A percentile compares a stretch with the other conserved stretches of the same genome.
phyloP scores from a whole-genome alignment of 129 eudicot genomes.

The Pittosporum tobira region DNA sequence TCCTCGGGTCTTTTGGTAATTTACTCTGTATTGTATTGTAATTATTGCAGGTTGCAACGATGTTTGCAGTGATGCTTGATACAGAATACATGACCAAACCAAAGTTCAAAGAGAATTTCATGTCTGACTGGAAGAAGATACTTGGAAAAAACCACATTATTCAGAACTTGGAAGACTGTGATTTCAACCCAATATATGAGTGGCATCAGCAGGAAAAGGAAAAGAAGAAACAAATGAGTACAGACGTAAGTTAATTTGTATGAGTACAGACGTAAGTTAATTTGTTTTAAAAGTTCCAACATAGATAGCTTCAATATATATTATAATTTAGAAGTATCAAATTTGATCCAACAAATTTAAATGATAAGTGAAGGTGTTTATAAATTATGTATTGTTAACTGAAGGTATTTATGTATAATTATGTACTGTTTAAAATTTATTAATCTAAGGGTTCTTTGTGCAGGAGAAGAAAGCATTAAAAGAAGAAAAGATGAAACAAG shows the following conservation, averaged over 20 bases:
- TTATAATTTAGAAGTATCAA: too few relatives aligned
- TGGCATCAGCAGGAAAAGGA: constrained; percentile 96
- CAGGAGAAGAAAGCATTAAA: constrained; percentile 18
- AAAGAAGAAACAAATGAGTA: constrained; percentile 88
- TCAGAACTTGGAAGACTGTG: constrained; percentile 68
- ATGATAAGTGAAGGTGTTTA: too few relatives aligned
- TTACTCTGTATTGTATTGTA: constrained; percentile 5
- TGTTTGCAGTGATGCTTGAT: constrained; percentile 90
- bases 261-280: too few relatives aligned
- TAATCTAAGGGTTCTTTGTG: too few relatives aligned
- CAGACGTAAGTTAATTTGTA: constrained; percentile 84
- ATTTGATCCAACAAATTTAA: too few relatives aligned
- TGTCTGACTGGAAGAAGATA: constrained; percentile 78
- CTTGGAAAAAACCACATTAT: constrained; percentile 78
- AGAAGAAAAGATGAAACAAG: constrained; percentile 19
- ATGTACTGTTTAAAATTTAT: too few relatives aligned
- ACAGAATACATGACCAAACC: constrained; percentile 76
- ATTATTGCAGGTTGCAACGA: constrained; percentile 75
- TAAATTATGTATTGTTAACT: too few relatives aligned
- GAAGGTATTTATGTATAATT: too few relatives aligned
- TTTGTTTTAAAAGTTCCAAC: neutral
- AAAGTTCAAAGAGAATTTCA: constrained; percentile 74
- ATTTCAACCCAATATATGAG: constrained; percentile 77
- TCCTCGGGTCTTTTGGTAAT: neutral
- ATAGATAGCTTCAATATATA: too few relatives aligned